A percentile compares a stretch with the other conserved stretches of the same genome.
Conservation (phyloP, 2,329 filamentous ascomycete genomes). For the Alternaria consortialis region DNA sequence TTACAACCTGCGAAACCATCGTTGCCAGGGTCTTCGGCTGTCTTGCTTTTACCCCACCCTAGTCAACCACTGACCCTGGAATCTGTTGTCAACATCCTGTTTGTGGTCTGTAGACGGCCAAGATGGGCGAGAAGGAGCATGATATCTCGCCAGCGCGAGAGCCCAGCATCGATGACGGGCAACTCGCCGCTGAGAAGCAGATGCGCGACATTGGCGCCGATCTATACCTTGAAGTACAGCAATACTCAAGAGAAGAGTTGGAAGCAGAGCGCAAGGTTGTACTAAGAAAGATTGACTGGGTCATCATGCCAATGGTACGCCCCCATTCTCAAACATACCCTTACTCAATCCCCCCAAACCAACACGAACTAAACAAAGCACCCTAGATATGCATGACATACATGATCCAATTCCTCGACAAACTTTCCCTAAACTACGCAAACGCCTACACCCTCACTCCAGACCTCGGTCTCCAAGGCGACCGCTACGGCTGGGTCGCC, state of each 20-base stretch:
- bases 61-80: not conserved
- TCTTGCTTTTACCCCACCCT: not conserved
- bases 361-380: not conserved
- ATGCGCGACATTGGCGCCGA: constrained; percentile 57
- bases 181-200: constrained; percentile 43
- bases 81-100: not conserved
- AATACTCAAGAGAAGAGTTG: constrained; percentile 56
- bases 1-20: not conserved
- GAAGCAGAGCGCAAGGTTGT: constrained; percentile 55
- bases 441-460: constrained; percentile 50
- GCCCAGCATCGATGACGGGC: constrained; percentile 41
- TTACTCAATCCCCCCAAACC: not conserved
- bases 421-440: constrained; percentile 54
- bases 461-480: constrained; percentile 48
- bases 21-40: not conserved
- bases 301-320: constrained; percentile 58
- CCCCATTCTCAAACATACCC: too few species aligned
- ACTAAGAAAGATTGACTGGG: constrained; percentile 56
- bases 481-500: constrained; percentile 54
- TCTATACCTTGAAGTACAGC: constrained; percentile 56
- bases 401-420: constrained; percentile 59
- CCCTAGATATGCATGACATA: constrained; percentile 53
- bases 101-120: not conserved
- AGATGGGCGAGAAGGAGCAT: constrained; percentile 35
- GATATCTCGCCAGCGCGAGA: constrained; percentile 32